Evolutionary conservation across 129 eudicot genomes (phyloP), one percentile per base, ranked within the genome.

Genomic region (Scalesia atractyloides): DNA sequence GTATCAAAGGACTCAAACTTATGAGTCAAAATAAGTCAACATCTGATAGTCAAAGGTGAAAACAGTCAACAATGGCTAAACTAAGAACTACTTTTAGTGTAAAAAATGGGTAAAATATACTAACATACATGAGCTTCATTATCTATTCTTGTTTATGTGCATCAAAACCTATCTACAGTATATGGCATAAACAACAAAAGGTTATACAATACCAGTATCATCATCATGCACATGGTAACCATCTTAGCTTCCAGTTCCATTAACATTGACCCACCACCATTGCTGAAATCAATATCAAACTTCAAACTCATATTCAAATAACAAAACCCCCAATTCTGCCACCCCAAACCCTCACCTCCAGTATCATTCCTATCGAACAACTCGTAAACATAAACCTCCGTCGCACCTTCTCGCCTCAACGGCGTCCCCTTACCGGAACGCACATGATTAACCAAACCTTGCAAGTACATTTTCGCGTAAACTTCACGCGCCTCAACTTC

Each of bases 321-420:
- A 43, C 74, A 36, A 62, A 74, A 17, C 66, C 84, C 84, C 84
- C 84, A 80, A 68, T 80, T 69, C 24, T 61, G 80, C 60, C 63
- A 75, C 9, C 41, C 52, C 79, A 78, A 64, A 30, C 73, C 73
- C 43, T 46, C 54, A 4, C 2, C 53, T 60, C 18, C 10, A 30
- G 76, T 50, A 5, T 59, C 59, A 16, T 58, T 39, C 41, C 83
- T 82, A 75, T 93, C 97, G 79, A 93, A 93, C 82, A 90, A 7
- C 77, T 93, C 83, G 65, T 85, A 93, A 7, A 93, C 50, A 73
- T 93, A 90, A 39, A 70, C 81, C 80, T 82, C 90, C 15, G 81
- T 65, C 53, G 76, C 84, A 15, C 97, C 96, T 73, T 93, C 98
- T 51, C 82, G 90, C 82, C 90, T 84, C 86, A 93, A 36, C 7